Base-by-base conservation (phyloP, 164 flowering plant species). In the Tetrastigma voinierianum region DNA sequence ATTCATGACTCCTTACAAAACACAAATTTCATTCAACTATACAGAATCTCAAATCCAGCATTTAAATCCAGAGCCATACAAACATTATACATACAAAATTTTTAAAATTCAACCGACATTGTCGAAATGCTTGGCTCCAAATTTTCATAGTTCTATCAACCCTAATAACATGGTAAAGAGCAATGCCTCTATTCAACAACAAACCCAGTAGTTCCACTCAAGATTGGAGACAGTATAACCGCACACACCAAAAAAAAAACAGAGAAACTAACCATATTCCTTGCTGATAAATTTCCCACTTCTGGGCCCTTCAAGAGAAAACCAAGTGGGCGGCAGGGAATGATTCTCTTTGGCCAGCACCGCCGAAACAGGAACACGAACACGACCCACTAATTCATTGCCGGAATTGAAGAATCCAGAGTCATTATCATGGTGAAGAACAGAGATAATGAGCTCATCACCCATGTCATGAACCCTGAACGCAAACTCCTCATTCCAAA, bases 401-500 rank as follows among this genome's bases (percentile, higher is more conserved):
- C 77, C 74, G 14, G 21, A 76, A 67, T 70, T 62, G 46, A 81
- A 81, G 12, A 82, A 40, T 0, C 78, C 77, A 9, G 67, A 62
- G 4, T 72, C 79, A 23, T 78, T 71, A 32, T 67, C 75, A 15
- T 67, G 67, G 4, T 61, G 62, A 46, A 61, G 81, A n/a, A 86
- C 82, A 52, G 87, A 80, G 19, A 87, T 74, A 44, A 81, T 65
- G 13, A 92, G 82, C 43, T 83, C 84, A 4, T 90, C 96, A 2
- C 83, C 80, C 64, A 74, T 8, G 47, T 78, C 82, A 68, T 67
- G 64, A 8, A 84, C 84, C 46, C 81, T 76, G 73, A 93, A 87
- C 53, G 84, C 85, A 63, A 93, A 89, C 77, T 93, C 98, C 70
- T 93, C 95, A 51, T 89, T 88, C 98, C 98, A 93, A 55, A 81